phyloP scores from a whole-genome alignment of 805 yeast genomes.

The Candida sonorensis region DNA sequence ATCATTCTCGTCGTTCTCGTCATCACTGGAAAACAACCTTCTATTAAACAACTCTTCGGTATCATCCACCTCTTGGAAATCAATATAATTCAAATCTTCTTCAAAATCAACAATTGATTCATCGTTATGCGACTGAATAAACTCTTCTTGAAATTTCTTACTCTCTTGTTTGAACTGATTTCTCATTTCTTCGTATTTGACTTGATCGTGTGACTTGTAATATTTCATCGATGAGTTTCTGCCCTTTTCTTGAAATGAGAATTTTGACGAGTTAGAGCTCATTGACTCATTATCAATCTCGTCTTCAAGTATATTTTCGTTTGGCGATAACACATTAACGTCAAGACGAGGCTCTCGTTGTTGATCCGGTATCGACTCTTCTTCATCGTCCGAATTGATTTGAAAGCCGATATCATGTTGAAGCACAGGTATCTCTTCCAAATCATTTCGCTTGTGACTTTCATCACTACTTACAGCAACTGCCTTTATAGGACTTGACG shows the following conservation, averaged over 20 bases:
- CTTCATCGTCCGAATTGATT: no score
- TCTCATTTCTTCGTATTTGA: constrained; percentile 19
- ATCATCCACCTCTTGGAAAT: constrained; percentile 29
- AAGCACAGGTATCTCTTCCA: no score
- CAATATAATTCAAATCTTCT: constrained; percentile 27
- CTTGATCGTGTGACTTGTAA: constrained; percentile 28
- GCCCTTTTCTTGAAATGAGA: constrained; percentile 30
- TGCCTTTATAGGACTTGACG: no score
- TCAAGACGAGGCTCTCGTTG: no score
- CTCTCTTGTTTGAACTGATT: constrained; percentile 9
- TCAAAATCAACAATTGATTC: constrained; percentile 21
- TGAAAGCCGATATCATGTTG: no score
- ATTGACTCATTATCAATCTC: constrained; percentile 7
- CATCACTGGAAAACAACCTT: constrained; percentile 28
- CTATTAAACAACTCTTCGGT: constrained; percentile 33
- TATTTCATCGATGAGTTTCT: constrained; percentile 31
- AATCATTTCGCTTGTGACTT: constrained; percentile 1
- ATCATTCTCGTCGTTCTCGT: constrained; percentile 36
- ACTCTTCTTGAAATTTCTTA: constrained; percentile 13
- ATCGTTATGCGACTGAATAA: constrained; percentile 17
- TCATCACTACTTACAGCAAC: background rate
- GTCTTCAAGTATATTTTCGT: background rate
- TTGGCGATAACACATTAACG: no score
- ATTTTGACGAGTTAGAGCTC: constrained; percentile 18
- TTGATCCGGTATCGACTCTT: no score